These are phyloP conservation scores for Corylus americana DNA, from an alignment of 306 rosid genomes.

Conservation along the genomic window DNA sequence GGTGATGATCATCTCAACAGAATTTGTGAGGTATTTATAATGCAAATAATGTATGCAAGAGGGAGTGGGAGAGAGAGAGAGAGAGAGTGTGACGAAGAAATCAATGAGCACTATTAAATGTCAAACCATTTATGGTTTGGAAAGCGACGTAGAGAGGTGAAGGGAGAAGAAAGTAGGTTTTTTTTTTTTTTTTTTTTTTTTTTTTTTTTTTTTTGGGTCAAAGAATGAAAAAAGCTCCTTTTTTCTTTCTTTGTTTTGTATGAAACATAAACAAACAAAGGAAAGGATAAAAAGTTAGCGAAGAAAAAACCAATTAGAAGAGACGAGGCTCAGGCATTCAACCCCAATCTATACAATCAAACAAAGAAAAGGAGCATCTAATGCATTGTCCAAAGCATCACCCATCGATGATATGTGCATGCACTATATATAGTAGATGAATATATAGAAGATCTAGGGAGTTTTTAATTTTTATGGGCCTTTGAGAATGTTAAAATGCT, in stretches of 20 bases:
- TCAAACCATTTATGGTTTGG: constrained; percentile 4
- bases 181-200: neutral
- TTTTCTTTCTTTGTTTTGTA: neutral
- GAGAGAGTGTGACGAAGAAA: neutral
- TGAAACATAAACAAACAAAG: neutral
- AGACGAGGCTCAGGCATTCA: neutral
- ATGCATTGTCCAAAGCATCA: constrained; percentile 23
- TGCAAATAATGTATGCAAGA: neutral
- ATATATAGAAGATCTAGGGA: too few relatives aligned
- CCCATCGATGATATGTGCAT: neutral
- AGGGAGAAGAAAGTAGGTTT: too few relatives aligned
- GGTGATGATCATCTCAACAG: neutral
- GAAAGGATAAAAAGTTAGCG: neutral
- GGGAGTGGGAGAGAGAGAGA: neutral
- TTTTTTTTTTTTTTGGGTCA: constrained; percentile 4
- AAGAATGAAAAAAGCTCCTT: constrained; percentile 14
- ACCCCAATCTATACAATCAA: neutral
- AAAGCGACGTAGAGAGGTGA: neutral
- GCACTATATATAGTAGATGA: neutral
- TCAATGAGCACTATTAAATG: constrained; percentile 2
- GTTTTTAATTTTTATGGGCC: too few relatives aligned
- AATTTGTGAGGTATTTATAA: neutral
- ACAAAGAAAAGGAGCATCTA: neutral
- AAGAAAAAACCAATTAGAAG: neutral
- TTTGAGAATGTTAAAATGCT: too few relatives aligned